These are phyloP conservation scores for Annona cherimola DNA, from an alignment of 164 flowering plant species.

Conservation along the genomic window DNA sequence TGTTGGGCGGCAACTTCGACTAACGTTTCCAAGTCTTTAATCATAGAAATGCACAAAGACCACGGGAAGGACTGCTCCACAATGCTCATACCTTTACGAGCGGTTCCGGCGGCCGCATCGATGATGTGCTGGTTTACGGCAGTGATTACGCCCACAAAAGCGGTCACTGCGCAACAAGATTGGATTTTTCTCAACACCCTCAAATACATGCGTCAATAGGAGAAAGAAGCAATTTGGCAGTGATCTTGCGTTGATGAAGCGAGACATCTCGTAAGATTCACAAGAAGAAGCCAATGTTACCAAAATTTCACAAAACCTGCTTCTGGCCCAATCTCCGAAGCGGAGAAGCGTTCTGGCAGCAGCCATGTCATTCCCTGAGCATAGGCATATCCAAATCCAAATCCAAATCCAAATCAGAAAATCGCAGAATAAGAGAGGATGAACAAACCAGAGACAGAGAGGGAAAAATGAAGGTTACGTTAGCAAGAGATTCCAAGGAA, in stretches of 20 bases:
- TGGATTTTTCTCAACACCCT: slow-evolving; percentile 1
- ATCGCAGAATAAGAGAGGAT: background rate
- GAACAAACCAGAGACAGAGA: background rate
- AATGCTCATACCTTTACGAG: slow-evolving; percentile 20
- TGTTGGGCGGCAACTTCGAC: slow-evolving; percentile 88
- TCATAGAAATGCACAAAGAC: slow-evolving; percentile 65
- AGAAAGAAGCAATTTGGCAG: background rate
- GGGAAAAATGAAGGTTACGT: slow-evolving; percentile 43
- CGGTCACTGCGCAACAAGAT: slow-evolving; percentile 49
- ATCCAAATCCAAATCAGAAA: slow-evolving; percentile 4
- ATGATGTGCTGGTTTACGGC: slow-evolving; percentile 83
- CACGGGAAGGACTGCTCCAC: slow-evolving; percentile 54
- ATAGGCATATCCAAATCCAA: slow-evolving; percentile 12
- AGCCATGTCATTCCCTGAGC: slow-evolving; percentile 92
- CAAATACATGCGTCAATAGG: background rate
- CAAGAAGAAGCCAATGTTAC: slow-evolving; percentile 52
- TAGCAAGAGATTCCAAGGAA: slow-evolving; percentile 91
- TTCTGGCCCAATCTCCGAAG: slow-evolving; percentile 95
- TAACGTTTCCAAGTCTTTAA: slow-evolving; percentile 86
- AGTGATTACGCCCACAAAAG: slow-evolving; percentile 71
- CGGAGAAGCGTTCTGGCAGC: slow-evolving; percentile 88
- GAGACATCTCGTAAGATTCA: background rate
- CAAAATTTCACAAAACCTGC: slow-evolving; percentile 98
- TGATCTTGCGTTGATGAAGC: background rate
- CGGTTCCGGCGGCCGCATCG: slow-evolving; percentile 44